These are phyloP conservation scores for Beauveria sp. DNA, from an alignment of 2,329 filamentous ascomycete species.

Conservation along the genomic window DNA sequence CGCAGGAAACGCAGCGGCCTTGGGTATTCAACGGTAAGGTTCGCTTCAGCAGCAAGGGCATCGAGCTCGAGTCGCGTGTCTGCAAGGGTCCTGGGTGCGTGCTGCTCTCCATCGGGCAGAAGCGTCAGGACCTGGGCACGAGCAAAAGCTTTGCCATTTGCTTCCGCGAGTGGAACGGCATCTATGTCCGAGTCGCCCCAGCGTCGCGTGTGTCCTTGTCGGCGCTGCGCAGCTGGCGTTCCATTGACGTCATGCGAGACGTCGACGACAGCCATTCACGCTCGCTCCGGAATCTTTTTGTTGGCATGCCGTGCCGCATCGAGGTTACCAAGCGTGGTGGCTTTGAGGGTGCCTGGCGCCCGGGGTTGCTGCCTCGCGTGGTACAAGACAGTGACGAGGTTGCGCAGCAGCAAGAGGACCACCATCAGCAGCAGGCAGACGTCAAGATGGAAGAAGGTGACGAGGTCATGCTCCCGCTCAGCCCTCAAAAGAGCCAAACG, in stretches of 20 bases:
- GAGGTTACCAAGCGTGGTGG: background rate
- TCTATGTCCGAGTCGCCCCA: background rate
- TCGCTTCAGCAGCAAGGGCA: constrained; percentile 6
- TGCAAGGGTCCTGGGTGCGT: background rate
- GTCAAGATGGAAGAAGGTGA: background rate
- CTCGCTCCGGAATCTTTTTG: background rate
- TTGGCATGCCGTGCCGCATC: background rate
- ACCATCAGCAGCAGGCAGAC: background rate
- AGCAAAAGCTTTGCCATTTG: background rate
- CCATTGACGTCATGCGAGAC: background rate
- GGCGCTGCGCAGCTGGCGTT: background rate
- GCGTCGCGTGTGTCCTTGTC: background rate
- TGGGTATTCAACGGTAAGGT: constrained; percentile 8
- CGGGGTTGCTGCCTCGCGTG: background rate
- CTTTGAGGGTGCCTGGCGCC: background rate
- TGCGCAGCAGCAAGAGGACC: background rate
- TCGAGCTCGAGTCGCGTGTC: constrained; percentile 5
- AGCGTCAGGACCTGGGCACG: background rate
- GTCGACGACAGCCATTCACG: background rate
- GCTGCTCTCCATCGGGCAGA: constrained; percentile 2
- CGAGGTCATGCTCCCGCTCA: background rate
- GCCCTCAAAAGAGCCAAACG: background rate
- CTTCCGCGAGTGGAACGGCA: constrained; percentile 5
- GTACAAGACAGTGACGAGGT: background rate
- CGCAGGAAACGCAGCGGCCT: background rate